Conservation (phyloP, 2,329 filamentous ascomycete genomes). For the Allantophomopsis cytisporea region DNA sequence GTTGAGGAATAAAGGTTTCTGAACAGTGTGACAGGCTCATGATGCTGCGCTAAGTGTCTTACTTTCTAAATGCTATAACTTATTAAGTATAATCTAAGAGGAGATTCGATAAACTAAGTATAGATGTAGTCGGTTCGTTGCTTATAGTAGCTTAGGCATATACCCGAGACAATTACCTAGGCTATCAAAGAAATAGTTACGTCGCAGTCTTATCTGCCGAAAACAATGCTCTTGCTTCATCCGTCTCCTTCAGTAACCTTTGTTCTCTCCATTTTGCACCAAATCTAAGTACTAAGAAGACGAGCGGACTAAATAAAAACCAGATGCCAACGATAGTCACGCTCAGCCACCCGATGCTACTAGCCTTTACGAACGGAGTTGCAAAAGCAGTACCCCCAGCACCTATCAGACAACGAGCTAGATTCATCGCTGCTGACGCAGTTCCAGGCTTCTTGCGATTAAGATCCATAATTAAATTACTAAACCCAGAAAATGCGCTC, state of each 20-base stretch:
- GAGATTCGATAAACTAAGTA: too few species aligned
- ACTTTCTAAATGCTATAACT: too few species aligned
- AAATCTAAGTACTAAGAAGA: constrained; percentile 17
- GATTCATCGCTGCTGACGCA: constrained; percentile 21
- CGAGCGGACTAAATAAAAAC: constrained; percentile 20
- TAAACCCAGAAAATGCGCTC: constrained; percentile 19
- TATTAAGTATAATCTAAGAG: too few species aligned
- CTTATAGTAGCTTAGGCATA: too few species aligned
- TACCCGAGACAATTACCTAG: too few species aligned
- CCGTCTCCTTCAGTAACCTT: constrained; percentile 15
- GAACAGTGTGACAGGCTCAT: too few species aligned
- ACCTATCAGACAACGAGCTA: constrained; percentile 20
- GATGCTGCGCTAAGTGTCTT: too few species aligned
- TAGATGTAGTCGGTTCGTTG: too few species aligned
- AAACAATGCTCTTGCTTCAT: too few species aligned
- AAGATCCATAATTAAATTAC: constrained; percentile 20
- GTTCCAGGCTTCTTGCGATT: constrained; percentile 18
- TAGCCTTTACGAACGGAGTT: constrained; percentile 11
- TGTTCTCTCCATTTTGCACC: constrained; percentile 27
- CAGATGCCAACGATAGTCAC: constrained; percentile 13
- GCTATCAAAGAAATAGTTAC: too few species aligned
- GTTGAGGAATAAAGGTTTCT: too few species aligned
- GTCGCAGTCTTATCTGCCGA: too few species aligned
- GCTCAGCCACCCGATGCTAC: constrained; percentile 17
- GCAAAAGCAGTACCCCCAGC: constrained; percentile 17